Conservation (phyloP, 1,284 basidiomycete genomes). For the Austropuccinia psidii region DNA sequence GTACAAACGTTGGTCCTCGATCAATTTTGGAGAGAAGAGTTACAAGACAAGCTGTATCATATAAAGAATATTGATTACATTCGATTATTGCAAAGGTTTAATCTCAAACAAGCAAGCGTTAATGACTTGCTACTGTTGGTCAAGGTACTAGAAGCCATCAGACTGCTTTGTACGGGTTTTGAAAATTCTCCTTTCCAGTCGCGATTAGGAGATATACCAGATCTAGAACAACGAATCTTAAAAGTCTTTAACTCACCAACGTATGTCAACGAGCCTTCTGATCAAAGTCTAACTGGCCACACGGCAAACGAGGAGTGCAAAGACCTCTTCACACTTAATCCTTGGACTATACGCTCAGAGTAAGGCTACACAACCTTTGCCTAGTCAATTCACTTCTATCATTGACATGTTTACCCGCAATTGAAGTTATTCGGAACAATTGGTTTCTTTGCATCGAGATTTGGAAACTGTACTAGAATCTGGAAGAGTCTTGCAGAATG, state of each 20-base stretch:
- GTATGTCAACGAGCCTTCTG: background rate
- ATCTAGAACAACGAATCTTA: background rate
- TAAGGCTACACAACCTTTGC: background rate
- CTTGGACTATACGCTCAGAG: conserved; percentile 21
- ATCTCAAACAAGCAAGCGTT: conserved; percentile 61
- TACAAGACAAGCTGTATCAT: conserved; percentile 50
- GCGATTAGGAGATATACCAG: background rate
- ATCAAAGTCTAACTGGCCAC: background rate
- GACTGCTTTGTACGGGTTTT: background rate
- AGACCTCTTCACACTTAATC: conserved; percentile 11
- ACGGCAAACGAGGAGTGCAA: background rate
- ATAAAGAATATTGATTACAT: conserved; percentile 60
- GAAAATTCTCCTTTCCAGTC: background rate
- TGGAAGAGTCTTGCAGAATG: conserved; percentile 9
- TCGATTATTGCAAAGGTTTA: conserved; percentile 70
- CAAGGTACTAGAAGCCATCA: conserved; percentile 52
- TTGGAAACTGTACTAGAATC: background rate
- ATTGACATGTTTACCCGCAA: background rate
- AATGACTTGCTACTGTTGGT: conserved; percentile 61
- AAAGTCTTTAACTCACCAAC: background rate
- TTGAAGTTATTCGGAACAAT: conserved; percentile 1
- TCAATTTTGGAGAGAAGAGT: conserved; percentile 62
- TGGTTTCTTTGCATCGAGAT: background rate
- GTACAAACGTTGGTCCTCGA: conserved; percentile 66
- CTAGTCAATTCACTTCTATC: too few relatives aligned